A percentile compares a stretch with the other conserved stretches of the same genome.
Evolutionary conservation across 2,329 filamentous ascomycete genomes (phyloP).

Genomic region (Cadophora sp.): DNA sequence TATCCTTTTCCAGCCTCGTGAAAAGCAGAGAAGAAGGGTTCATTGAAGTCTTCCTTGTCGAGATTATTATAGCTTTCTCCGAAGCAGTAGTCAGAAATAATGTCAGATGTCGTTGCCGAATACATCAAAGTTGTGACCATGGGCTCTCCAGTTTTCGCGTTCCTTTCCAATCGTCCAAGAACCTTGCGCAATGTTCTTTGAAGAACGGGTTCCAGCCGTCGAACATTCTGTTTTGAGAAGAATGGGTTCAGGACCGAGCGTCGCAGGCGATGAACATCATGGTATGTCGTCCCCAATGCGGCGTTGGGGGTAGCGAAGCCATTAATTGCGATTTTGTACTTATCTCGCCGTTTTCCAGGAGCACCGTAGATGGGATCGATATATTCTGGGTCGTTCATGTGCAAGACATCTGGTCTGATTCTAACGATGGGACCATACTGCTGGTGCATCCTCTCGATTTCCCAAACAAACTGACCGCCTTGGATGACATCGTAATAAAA

Average conservation of each 20-base stretch:
- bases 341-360: conserved; percentile 28
- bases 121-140: not conserved
- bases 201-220: conserved; percentile 17
- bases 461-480: conserved; percentile 1
- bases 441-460: conserved; percentile 45
- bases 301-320: conserved; percentile 10
- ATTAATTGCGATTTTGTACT: conserved; percentile 18
- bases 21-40: conserved; percentile 8
- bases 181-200: conserved; percentile 6
- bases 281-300: conserved; percentile 18
- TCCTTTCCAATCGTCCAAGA: not conserved
- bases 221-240: conserved; percentile 27
- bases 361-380: conserved; percentile 41
- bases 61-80: conserved; percentile 18
- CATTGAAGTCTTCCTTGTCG: conserved; percentile 18
- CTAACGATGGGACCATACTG: conserved; percentile 45
- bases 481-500: conserved; percentile 11
- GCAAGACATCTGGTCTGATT: conserved; percentile 44
- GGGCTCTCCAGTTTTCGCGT: not conserved
- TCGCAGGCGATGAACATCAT: conserved; percentile 20
- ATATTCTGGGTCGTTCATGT: conserved; percentile 42
- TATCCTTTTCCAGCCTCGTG: conserved; percentile 1
- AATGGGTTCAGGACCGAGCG: conserved; percentile 25
- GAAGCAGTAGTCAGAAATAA: conserved; percentile 23
- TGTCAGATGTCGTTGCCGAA: conserved; percentile 12